Evolutionary conservation across 1,139 yeast genomes (phyloP).

Genomic region (Candida pseudocylindracea): DNA sequence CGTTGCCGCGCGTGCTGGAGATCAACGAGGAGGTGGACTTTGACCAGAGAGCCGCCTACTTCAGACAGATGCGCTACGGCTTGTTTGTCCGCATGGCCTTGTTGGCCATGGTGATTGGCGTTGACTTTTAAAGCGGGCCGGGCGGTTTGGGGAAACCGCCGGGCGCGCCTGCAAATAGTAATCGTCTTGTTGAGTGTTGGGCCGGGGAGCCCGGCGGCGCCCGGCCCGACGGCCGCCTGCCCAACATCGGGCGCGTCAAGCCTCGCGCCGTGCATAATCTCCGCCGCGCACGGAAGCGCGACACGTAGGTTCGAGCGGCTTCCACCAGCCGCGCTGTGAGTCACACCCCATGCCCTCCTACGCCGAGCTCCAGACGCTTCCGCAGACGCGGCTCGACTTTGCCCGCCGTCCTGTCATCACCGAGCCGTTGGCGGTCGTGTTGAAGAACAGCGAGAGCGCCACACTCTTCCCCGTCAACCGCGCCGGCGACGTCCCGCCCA

Average conservation of each 20-base stretch:
- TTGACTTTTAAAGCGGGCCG: conserved; percentile 18
- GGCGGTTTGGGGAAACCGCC: neutral
- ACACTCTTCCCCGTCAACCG: conserved; percentile 15
- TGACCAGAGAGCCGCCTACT: conserved; percentile 97
- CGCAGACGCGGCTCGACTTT: conserved; percentile 3
- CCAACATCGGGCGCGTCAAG: no score
- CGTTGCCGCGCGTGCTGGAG: conserved; percentile 92
- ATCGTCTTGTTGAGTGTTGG: no score
- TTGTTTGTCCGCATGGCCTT: conserved; percentile 96
- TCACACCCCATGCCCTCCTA: no score
- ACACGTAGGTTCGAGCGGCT: no score
- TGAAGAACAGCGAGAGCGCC: conserved; percentile 11
- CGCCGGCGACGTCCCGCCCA: conserved; percentile 11
- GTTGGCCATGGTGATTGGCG: conserved; percentile 94
- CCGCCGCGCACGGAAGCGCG: no score
- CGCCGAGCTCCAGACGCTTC: no score
- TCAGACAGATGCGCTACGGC: conserved; percentile 98
- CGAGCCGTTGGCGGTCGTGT: conserved; percentile 8
- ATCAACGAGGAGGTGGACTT: conserved; percentile 96
- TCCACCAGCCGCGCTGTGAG: no score
- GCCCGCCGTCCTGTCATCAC: conserved; percentile 11
- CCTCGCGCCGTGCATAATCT: no score
- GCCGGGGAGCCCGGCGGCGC: no score
- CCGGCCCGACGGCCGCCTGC: no score
- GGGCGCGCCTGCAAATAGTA: no score